Conservation (phyloP, 2,329 filamentous ascomycete species). For the Neobulgaria alba region DNA sequence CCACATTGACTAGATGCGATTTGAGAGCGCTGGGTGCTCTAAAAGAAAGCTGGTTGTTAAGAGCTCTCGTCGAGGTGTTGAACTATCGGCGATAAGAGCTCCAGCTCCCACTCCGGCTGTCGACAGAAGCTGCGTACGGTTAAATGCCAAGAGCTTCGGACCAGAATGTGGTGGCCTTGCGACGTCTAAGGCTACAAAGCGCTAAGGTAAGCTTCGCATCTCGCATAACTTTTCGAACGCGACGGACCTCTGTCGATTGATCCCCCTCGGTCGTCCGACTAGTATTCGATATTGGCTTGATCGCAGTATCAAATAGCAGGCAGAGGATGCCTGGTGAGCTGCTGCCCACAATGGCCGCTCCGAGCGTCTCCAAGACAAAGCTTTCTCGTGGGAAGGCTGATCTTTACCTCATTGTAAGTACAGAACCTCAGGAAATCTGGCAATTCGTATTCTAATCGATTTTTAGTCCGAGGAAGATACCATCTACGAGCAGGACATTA, state of each 20-base stretch:
- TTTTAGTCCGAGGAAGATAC: constrained; percentile 75
- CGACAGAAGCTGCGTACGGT: too few relatives aligned
- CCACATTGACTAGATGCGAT: neutral
- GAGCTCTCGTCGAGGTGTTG: neutral
- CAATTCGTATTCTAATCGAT: constrained; percentile 16
- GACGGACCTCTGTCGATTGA: constrained; percentile 13
- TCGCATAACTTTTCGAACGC: constrained; percentile 1
- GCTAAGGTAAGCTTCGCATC: too few relatives aligned
- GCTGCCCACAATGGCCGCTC: constrained; percentile 28
- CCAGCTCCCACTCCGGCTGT: too few relatives aligned
- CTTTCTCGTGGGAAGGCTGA: constrained; percentile 26
- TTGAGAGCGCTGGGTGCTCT: neutral
- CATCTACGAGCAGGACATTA: constrained; percentile 91
- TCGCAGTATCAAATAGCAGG: constrained; percentile 21
- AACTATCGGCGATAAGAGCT: neutral
- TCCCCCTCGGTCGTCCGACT: constrained; percentile 9
- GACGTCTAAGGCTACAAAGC: constrained; percentile 1
- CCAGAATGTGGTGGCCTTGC: neutral
- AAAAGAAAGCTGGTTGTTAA: neutral
- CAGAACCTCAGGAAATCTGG: neutral
- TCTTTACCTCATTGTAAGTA: constrained; percentile 30
- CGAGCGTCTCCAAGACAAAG: constrained; percentile 25
- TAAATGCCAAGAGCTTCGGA: too few relatives aligned
- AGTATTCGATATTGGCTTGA: constrained; percentile 12
- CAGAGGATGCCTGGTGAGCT: constrained; percentile 31